Evolutionary conservation across 2,329 filamentous ascomycete genomes (phyloP).

Genomic region (Aureobasidium zeae): DNA sequence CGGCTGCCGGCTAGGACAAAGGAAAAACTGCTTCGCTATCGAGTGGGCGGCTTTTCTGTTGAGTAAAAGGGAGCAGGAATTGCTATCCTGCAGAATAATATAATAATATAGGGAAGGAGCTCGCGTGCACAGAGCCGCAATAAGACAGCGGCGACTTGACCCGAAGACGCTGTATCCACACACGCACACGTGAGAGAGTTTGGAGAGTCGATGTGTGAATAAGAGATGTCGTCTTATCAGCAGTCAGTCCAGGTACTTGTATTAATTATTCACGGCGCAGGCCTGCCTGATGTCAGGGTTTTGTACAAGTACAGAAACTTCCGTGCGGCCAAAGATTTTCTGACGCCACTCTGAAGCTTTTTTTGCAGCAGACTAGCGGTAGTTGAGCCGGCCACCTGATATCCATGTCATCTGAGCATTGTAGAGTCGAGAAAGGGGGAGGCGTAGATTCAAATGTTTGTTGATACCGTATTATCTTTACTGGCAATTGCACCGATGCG

Average conservation of each 20-base stretch:
- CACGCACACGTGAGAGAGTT: too few relatives aligned
- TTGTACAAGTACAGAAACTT: constrained; percentile 2
- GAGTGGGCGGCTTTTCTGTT: background rate
- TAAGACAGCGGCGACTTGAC: background rate
- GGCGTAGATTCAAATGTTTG: background rate
- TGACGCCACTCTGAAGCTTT: constrained; percentile 3
- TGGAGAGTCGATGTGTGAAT: background rate
- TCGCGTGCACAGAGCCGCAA: constrained; percentile 11
- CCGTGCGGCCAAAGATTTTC: constrained; percentile 10
- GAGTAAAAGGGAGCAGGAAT: too few relatives aligned
- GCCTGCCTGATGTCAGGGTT: constrained; percentile 10
- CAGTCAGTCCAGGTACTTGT: too few relatives aligned
- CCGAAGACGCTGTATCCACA: too few relatives aligned
- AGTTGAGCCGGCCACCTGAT: background rate
- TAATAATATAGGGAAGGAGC: background rate
- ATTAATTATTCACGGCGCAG: background rate
- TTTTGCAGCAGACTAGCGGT: constrained; percentile 9
- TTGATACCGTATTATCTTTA: constrained; percentile 13
- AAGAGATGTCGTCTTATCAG: constrained; percentile 3
- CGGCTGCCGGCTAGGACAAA: background rate
- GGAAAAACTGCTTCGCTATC: too few relatives aligned
- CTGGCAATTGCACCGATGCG: background rate
- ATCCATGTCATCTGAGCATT: too few relatives aligned
- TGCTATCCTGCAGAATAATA: too few relatives aligned
- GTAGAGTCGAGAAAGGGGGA: constrained; percentile 5